Evolutionary conservation across 2,329 filamentous ascomycete species (phyloP).

Genomic region (Paecilomyces fulvus): DNA sequence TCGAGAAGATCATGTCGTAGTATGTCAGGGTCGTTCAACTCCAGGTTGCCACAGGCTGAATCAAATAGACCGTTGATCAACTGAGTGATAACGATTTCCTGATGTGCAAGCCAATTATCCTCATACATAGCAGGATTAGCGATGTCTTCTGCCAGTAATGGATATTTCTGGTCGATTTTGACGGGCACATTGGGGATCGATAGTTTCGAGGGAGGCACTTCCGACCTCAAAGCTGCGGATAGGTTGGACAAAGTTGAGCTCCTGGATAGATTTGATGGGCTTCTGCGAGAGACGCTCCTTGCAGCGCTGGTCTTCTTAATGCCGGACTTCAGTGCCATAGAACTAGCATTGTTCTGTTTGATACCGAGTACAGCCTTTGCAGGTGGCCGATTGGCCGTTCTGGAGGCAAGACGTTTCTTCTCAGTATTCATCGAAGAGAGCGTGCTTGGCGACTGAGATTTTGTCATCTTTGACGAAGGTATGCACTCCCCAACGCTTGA

Average conservation of each 20-base stretch:
- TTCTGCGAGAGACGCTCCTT: background rate
- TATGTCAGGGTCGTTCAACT: slow-evolving; percentile 15
- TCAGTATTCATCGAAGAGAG: background rate
- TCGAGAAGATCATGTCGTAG: slow-evolving; percentile 43
- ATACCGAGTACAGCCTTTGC: slow-evolving; percentile 5
- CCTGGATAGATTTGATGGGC: slow-evolving; percentile 4
- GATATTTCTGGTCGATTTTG: slow-evolving; percentile 34
- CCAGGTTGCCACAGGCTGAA: slow-evolving; percentile 14
- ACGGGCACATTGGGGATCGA: slow-evolving; percentile 22
- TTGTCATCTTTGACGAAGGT: slow-evolving; percentile 14
- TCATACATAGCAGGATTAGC: slow-evolving; percentile 52
- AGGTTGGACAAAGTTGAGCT: slow-evolving; percentile 8
- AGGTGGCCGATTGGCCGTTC: slow-evolving; percentile 1
- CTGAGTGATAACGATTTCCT: slow-evolving; percentile 54
- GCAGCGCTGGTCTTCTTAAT: background rate
- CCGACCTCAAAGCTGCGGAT: slow-evolving; percentile 12
- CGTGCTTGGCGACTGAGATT: background rate
- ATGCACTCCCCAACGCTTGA: slow-evolving; percentile 17
- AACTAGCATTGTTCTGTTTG: slow-evolving; percentile 7
- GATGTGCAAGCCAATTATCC: slow-evolving; percentile 54
- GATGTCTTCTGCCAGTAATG: slow-evolving; percentile 47
- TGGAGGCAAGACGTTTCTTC: background rate
- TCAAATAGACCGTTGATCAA: slow-evolving; percentile 50
- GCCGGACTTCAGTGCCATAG: background rate
- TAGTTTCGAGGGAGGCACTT: slow-evolving; percentile 20